Base-by-base conservation (phyloP, 208 protist genomes). In the Crithidia bombi region DNA sequence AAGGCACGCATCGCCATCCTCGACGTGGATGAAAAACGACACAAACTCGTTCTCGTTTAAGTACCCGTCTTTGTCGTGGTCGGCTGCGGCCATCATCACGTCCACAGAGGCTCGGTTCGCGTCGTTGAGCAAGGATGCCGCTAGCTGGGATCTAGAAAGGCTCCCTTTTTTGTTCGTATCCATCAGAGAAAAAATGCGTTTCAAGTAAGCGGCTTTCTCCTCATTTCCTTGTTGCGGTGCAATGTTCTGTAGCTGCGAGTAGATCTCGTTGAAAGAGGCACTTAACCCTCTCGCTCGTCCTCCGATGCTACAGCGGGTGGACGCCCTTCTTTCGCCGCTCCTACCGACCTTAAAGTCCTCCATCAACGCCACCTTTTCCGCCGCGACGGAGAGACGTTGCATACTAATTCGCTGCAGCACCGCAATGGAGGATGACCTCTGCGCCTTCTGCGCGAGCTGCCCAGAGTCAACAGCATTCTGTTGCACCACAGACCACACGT, bases 1-100 rank as follows among this genome's bases (percentile, higher is more conserved):
- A 6, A 81, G 51, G 41, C 55, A 77, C 21, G 66, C 65, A 5
- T 51, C 70, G 44, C 58, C 72, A 21, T 71, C 62, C 39, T 82
- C 65, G 0, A 59, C 63, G 43, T 69, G 63, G 4, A 72, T 51
- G 17, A 83, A 83, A 47, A 75, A 83, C 23, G 65, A 72, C 28
- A 76, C 65, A 26, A 90, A 87, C 35, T 87, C 78, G 17, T 59
- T 61, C 35, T 66, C 71, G 49, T 62, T 75, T 3, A 90, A 46
- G 41, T 26, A 73, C 10, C 79, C 85, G 47, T 83, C 77, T 46
- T 49, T 69, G 56, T 70, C 64, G 56, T 69, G 70, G 30, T 76
- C 52, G 9, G 70, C 70, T 6, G 70, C 70, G 19, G 51, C 56
- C 70, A 76, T 58, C 63, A 76, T 76, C 11, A 76, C 44, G 36